phyloP scores from a whole-genome alignment of 202 grass and related monocot genomes.

The Bolboschoenoplectus hybrid region DNA sequence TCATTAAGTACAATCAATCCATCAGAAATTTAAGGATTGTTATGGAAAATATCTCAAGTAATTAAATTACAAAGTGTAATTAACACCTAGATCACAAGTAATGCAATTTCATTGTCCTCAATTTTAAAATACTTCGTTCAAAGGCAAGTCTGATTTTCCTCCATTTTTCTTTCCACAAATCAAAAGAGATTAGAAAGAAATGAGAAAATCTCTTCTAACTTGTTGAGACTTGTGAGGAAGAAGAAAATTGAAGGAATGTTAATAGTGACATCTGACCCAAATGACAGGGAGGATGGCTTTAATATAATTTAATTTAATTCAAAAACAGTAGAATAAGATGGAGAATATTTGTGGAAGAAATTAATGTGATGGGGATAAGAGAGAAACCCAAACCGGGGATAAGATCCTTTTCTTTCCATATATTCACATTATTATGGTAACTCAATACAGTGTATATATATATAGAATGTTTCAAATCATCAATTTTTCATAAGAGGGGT shows the following conservation, averaged over 20 bases:
- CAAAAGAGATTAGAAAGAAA: not conserved
- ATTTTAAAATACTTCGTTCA: no score
- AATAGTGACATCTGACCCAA: not conserved
- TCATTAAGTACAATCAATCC: not conserved
- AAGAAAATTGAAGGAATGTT: constrained; percentile 20
- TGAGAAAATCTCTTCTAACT: not conserved
- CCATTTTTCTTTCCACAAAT: not conserved
- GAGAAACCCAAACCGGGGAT: not conserved
- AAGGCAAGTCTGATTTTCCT: not conserved
- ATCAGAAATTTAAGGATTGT: not conserved
- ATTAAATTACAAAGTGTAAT: not conserved
- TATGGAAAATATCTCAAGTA: not conserved
- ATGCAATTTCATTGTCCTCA: not conserved
- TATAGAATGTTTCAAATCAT: no score
- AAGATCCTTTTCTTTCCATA: not conserved
- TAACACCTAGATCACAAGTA: no score
- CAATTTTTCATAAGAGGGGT: no score
- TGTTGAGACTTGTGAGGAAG: not conserved
- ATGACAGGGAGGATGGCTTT: not conserved
- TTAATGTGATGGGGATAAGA: not conserved
- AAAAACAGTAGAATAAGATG: not conserved
- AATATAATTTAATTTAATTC: no score
- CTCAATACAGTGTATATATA: no score
- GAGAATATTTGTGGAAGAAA: not conserved
- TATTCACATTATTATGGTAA: no score